Evolutionary conservation across 352 stramenopile genomes (phyloP).

Genomic region (Phytophthora pluvialis): DNA sequence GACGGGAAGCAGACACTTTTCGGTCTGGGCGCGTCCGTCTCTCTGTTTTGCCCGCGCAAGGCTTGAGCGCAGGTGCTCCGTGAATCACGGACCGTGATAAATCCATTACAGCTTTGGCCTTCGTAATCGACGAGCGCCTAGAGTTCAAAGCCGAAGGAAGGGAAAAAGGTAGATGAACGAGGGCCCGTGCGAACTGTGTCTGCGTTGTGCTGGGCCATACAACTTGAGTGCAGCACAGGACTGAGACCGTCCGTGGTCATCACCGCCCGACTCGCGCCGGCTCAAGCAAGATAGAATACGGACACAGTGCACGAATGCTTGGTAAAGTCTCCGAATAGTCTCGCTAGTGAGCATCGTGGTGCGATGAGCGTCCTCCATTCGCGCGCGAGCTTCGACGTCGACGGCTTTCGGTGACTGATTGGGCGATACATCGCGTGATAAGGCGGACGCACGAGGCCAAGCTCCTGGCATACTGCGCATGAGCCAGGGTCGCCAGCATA

Average conservation of each 20-base stretch:
- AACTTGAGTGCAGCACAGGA: too few relatives aligned
- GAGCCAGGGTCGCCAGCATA: slow-evolving; percentile 16
- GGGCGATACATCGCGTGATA: slow-evolving; percentile 27
- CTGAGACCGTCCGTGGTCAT: too few relatives aligned
- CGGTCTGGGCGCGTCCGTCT: neutral
- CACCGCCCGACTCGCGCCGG: too few relatives aligned
- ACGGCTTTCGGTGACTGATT: slow-evolving; percentile 34
- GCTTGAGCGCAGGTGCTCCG: too few relatives aligned
- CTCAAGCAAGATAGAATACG: neutral
- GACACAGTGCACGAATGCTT: slow-evolving; percentile 22
- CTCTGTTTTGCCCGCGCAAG: neutral
- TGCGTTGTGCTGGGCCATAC: too few relatives aligned
- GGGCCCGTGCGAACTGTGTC: too few relatives aligned
- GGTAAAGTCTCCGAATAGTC: slow-evolving; percentile 27
- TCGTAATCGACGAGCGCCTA: too few relatives aligned
- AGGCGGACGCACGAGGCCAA: slow-evolving; percentile 14
- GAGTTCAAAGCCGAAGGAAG: too few relatives aligned
- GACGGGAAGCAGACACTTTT: neutral
- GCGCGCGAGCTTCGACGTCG: slow-evolving; percentile 25
- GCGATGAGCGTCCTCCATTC: slow-evolving; percentile 30
- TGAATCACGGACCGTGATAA: too few relatives aligned
- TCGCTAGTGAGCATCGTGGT: slow-evolving; percentile 27
- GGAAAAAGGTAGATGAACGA: too few relatives aligned
- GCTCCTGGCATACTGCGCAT: slow-evolving; percentile 17
- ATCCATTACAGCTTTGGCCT: too few relatives aligned